phyloP scores from a whole-genome alignment of 2,329 filamentous ascomycete genomes.

The Colletotrichum sp. region DNA sequence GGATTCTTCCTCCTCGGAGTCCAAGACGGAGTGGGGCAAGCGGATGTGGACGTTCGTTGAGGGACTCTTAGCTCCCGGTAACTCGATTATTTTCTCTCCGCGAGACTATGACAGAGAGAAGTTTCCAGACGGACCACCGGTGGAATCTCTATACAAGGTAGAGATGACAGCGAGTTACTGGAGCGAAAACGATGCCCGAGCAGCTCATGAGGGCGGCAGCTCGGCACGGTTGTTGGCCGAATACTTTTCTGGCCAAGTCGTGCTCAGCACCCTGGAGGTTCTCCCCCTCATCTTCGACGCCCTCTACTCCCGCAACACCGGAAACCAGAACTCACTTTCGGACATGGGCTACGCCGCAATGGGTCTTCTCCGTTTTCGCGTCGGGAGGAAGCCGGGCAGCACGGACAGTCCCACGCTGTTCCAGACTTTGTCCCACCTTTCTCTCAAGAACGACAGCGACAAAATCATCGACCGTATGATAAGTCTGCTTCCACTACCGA shows the following conservation, averaged over 20 bases:
- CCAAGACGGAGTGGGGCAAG: background rate
- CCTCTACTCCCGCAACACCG: background rate
- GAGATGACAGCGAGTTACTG: background rate
- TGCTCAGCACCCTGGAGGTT: background rate
- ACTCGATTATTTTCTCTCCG: background rate
- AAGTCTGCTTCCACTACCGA: background rate
- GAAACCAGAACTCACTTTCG: background rate
- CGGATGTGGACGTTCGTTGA: background rate
- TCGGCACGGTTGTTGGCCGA: background rate
- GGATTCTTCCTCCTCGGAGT: background rate
- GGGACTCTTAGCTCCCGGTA: background rate
- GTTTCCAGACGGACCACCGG: background rate
- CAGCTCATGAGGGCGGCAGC: background rate
- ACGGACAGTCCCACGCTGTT: background rate
- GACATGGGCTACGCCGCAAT: background rate
- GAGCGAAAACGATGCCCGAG: background rate
- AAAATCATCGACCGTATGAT: background rate
- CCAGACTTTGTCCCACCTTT: background rate
- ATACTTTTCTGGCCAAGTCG: background rate
- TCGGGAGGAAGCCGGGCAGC: background rate
- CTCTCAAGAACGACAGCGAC: background rate
- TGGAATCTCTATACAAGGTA: background rate
- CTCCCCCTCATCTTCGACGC: background rate
- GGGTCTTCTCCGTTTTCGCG: background rate
- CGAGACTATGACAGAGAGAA: background rate